These are phyloP conservation scores for Pisolithus marmoratus DNA, from an alignment of 768 basidiomycete genomes.

Conservation along the genomic window DNA sequence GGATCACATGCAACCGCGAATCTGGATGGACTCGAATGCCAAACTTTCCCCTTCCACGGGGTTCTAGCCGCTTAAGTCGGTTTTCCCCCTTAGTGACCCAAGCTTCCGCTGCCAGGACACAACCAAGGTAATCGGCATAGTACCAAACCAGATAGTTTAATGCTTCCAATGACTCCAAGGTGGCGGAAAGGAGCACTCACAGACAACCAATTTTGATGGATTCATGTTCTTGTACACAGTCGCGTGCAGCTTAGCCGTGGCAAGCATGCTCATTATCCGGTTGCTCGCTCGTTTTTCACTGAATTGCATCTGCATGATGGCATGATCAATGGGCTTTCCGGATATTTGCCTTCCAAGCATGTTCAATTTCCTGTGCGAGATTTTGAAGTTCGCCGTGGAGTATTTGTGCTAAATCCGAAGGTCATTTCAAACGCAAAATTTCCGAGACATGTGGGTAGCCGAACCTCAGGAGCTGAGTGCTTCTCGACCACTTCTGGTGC, in stretches of 20 bases:
- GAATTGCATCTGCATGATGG: constrained; percentile 96
- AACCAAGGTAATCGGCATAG: constrained; percentile 3
- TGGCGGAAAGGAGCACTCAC: constrained; percentile 44
- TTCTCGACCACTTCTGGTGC: constrained; percentile 14
- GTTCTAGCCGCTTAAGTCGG: constrained; percentile 61
- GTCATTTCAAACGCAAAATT: constrained; percentile 15
- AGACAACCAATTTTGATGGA: constrained; percentile 67
- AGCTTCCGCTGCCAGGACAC: constrained; percentile 60
- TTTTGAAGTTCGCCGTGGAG: constrained; percentile 89
- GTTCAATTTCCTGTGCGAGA: constrained; percentile 90
- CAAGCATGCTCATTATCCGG: constrained; percentile 85
- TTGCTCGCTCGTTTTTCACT: constrained; percentile 86
- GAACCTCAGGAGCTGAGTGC: constrained; percentile 26
- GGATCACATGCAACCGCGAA: constrained; percentile 66
- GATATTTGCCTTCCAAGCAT: constrained; percentile 82
- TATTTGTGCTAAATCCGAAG: constrained; percentile 70
- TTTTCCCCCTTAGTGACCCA: constrained; percentile 89
- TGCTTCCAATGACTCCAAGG: neutral
- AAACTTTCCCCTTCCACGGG: constrained; percentile 74
- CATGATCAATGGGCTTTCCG: constrained; percentile 88
- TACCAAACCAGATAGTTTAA: neutral
- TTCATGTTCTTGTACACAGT: constrained; percentile 69
- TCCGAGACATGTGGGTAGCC: neutral
- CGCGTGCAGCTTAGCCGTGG: constrained; percentile 83
- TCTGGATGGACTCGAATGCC: constrained; percentile 76